Evolutionary conservation across 129 eudicot genomes (phyloP).

Genomic region (Erigeron canadensis): DNA sequence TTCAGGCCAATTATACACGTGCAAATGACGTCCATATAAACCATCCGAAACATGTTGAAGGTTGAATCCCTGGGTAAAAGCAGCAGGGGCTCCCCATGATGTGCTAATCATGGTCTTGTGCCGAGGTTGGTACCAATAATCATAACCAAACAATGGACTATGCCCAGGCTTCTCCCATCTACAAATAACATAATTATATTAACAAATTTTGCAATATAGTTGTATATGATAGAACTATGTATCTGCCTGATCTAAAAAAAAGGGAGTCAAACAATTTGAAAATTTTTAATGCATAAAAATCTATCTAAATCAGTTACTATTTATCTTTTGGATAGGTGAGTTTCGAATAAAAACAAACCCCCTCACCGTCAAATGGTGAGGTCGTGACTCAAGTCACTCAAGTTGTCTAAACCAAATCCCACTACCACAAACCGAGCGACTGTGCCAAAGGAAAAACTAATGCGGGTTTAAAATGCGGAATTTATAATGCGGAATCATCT

Average conservation of each 20-base stretch:
- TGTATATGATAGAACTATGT: neutral
- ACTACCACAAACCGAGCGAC: too few relatives aligned
- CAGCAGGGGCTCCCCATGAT: conserved; percentile 96
- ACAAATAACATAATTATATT: conserved; percentile 13
- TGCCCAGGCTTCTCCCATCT: conserved; percentile 99
- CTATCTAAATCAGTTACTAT: too few relatives aligned
- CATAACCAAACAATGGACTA: conserved; percentile 88
- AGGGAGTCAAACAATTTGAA: too few relatives aligned
- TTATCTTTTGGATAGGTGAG: too few relatives aligned
- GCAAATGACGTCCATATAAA: conserved; percentile 87
- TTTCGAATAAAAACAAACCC: too few relatives aligned
- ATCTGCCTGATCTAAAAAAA: neutral
- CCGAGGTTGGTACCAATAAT: conserved; percentile 96
- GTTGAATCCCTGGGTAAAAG: conserved; percentile 88
- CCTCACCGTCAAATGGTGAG: too few relatives aligned
- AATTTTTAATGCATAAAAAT: too few relatives aligned
- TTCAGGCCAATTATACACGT: conserved; percentile 86
- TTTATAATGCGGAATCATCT: too few relatives aligned
- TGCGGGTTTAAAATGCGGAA: too few relatives aligned
- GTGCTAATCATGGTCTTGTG: conserved; percentile 94
- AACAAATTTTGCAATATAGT: neutral
- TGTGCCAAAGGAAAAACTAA: too few relatives aligned
- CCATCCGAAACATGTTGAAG: conserved; percentile 92
- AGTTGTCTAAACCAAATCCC: too few relatives aligned
- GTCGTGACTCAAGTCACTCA: too few relatives aligned